Evolutionary conservation across 768 basidiomycete genomes (phyloP).

Genomic region (Nidula microcarpa): DNA sequence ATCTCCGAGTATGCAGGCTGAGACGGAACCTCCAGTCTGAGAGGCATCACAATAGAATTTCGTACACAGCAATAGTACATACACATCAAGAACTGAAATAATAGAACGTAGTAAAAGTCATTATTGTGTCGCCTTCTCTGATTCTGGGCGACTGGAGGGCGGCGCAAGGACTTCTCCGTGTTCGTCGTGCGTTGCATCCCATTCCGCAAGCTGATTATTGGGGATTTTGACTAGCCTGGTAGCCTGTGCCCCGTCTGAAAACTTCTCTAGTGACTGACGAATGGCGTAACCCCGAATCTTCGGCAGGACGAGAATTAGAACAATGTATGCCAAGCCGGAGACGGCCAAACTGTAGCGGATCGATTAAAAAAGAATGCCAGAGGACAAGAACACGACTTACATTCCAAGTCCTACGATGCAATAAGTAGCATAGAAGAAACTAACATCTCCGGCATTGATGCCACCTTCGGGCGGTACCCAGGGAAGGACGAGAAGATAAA

Average conservation of each 20-base stretch:
- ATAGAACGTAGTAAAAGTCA: background rate
- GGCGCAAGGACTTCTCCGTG: constrained; percentile 22
- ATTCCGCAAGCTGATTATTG: constrained; percentile 22
- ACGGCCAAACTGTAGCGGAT: constrained; percentile 19
- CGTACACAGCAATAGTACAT: too few species aligned
- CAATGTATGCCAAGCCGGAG: constrained; percentile 22
- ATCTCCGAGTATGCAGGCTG: too few species aligned
- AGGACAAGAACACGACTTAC: constrained; percentile 14
- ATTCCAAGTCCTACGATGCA: constrained; percentile 33
- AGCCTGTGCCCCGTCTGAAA: constrained; percentile 29
- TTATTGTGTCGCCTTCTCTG: background rate
- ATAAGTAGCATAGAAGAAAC: constrained; percentile 40
- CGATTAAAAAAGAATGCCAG: constrained; percentile 1
- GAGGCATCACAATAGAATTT: too few species aligned
- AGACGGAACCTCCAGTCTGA: too few species aligned
- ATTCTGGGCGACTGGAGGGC: background rate
- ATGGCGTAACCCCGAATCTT: constrained; percentile 37
- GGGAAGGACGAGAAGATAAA: constrained; percentile 35
- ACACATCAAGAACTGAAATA: background rate
- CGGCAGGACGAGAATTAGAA: constrained; percentile 39
- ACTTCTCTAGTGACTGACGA: constrained; percentile 39
- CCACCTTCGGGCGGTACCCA: constrained; percentile 38
- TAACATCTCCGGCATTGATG: constrained; percentile 34
- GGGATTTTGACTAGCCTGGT: constrained; percentile 26
- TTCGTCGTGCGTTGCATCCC: constrained; percentile 31